A percentile compares a stretch with the other conserved stretches of the same genome.
Conservation (phyloP, 306 rosid species). For the Vigna unguiculata region DNA sequence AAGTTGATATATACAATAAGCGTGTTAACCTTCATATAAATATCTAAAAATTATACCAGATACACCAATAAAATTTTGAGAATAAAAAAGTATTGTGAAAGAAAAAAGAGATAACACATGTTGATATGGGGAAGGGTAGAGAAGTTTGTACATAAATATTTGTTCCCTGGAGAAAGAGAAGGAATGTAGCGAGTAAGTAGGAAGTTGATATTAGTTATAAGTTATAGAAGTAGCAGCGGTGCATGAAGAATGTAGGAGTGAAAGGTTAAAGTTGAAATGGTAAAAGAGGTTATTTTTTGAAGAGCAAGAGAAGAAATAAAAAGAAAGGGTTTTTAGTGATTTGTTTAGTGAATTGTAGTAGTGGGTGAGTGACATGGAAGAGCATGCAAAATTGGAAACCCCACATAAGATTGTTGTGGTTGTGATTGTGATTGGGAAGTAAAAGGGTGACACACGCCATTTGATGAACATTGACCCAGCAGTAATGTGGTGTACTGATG, state of each 20-base stretch:
- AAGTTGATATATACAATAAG: too few species aligned
- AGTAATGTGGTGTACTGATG: constrained; percentile 27
- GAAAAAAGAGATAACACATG: not conserved
- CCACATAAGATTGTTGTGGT: constrained; percentile 5
- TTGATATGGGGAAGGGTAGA: not conserved
- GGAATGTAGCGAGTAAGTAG: too few species aligned
- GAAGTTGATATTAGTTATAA: too few species aligned
- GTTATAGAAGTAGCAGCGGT: too few species aligned
- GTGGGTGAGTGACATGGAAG: constrained; percentile 39
- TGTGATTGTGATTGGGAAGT: constrained; percentile 30
- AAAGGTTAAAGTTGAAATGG: not conserved
- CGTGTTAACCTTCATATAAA: too few species aligned
- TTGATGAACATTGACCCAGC: constrained; percentile 41
- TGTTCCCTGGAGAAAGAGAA: too few species aligned
- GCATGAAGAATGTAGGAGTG: too few species aligned
- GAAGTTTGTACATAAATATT: too few species aligned
- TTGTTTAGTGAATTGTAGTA: not conserved
- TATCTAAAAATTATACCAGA: too few species aligned
- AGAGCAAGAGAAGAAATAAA: too few species aligned
- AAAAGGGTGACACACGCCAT: constrained; percentile 38
- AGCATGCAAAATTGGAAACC: constrained; percentile 32
- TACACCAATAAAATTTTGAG: too few species aligned
- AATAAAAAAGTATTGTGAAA: too few species aligned
- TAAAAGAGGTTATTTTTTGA: not conserved
- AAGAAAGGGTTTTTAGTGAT: not conserved